These are phyloP conservation scores for Dendrocalamus sinicus DNA, from an alignment of 176 grass and related monocot genomes.

Conservation along the genomic window DNA sequence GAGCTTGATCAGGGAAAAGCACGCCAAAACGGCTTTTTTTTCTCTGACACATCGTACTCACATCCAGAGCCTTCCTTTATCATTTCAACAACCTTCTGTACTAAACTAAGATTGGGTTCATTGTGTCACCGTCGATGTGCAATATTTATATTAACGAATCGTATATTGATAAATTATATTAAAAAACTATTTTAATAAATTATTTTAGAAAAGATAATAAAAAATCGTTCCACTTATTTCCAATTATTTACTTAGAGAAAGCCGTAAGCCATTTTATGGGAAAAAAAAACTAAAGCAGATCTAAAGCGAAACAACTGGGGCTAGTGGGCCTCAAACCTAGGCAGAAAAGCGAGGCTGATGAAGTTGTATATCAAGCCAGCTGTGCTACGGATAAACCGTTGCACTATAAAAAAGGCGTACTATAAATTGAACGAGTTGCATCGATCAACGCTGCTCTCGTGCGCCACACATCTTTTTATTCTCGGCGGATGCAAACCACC, in stretches of 20 bases:
- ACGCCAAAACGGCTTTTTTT: not conserved
- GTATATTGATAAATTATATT: too few species aligned
- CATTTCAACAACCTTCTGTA: too few species aligned
- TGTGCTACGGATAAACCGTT: not conserved
- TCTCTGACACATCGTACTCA: not conserved
- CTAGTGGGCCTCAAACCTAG: not conserved
- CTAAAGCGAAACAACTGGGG: not conserved
- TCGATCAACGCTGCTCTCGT: not conserved
- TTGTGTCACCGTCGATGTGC: too few species aligned
- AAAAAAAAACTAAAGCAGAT: too few species aligned
- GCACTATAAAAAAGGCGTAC: not conserved
- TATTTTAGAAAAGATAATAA: too few species aligned
- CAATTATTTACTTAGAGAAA: too few species aligned
- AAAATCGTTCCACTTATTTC: too few species aligned
- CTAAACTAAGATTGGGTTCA: too few species aligned
- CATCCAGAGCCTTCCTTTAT: too few species aligned
- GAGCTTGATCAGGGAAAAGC: not conserved
- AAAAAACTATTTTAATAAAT: too few species aligned
- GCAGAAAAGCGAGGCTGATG: not conserved
- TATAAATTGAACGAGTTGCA: not conserved
- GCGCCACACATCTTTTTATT: not conserved
- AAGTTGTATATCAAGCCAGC: not conserved
- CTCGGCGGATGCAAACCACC: not conserved
- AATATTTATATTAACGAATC: too few species aligned
- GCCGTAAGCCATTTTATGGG: too few species aligned